Conservation (phyloP, 2,329 filamentous ascomycete species). For the Spiromastix sp. region DNA sequence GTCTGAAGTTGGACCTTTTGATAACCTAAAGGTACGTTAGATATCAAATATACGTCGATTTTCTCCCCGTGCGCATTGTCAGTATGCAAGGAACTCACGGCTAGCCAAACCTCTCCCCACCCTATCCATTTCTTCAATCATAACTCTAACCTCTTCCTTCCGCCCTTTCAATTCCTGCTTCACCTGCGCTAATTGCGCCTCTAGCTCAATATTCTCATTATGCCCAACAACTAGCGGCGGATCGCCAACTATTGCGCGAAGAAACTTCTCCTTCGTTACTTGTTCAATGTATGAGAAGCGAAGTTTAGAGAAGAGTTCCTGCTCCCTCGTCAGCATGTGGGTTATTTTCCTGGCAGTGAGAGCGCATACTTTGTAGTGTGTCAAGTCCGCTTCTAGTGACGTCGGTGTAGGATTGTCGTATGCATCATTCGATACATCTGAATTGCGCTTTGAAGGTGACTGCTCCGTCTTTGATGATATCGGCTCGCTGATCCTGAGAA, state of each 20-base stretch:
- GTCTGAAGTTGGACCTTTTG: constrained; percentile 44
- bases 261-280: constrained; percentile 96
- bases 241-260: constrained; percentile 83
- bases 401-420: constrained; percentile 61
- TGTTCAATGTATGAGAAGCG: constrained; percentile 97
- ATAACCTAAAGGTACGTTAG: constrained; percentile 39
- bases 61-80: too few species aligned
- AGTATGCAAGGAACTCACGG: too few species aligned
- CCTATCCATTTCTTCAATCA: constrained; percentile 64
- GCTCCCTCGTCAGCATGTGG: too few species aligned
- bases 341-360: too few species aligned
- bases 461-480: constrained; percentile 41
- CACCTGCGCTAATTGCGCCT: constrained; percentile 55
- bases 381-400: constrained; percentile 70
- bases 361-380: constrained; percentile 78
- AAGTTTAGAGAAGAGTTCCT: constrained; percentile 88
- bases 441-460: constrained; percentile 46
- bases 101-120: constrained; percentile 55
- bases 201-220: constrained; percentile 70
- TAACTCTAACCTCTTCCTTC: constrained; percentile 65
- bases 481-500: constrained; percentile 67
- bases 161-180: constrained; percentile 70
- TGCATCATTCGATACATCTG: constrained; percentile 58
- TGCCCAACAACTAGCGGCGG: constrained; percentile 76
- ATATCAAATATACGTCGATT: too few species aligned